Percentiles rank a stretch among this genome's conserved stretches.
These are phyloP conservation scores for Hippophae tibetana DNA, from an alignment of 306 rosid species.

Conservation along the genomic window DNA sequence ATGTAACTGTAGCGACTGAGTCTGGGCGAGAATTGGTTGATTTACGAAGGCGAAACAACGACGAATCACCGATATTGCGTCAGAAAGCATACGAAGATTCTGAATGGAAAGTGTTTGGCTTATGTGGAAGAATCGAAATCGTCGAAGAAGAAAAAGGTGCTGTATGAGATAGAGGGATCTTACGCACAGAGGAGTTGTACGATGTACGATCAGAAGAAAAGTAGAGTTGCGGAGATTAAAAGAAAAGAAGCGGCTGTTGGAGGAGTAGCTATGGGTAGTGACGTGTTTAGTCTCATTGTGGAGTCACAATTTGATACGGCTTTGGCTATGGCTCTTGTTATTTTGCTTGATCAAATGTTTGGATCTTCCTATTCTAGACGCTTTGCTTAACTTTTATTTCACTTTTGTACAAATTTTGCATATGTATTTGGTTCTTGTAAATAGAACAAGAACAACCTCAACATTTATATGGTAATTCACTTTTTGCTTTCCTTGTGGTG, in stretches of 20 bases:
- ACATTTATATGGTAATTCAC: no score
- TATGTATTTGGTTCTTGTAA: no score
- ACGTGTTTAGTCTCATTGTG: conserved; percentile 55
- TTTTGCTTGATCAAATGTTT: conserved; percentile 60
- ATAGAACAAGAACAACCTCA: no score
- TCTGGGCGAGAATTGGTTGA: conserved; percentile 52
- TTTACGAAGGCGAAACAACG: conserved; percentile 49
- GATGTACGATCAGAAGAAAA: conserved; percentile 38
- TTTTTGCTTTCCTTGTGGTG: no score
- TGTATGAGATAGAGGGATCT: conserved; percentile 55
- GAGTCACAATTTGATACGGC: conserved; percentile 46
- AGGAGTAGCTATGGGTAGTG: conserved; percentile 50
- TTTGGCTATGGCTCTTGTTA: conserved; percentile 56
- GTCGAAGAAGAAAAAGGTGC: not conserved
- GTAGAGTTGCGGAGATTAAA: conserved; percentile 58
- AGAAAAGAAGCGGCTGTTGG: conserved; percentile 45
- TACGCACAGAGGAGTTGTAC: conserved; percentile 47
- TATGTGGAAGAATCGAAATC: conserved; percentile 19
- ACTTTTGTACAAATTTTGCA: no score
- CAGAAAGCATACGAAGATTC: conserved; percentile 33
- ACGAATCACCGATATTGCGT: conserved; percentile 33
- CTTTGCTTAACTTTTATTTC: no score
- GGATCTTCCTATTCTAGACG: conserved; percentile 19
- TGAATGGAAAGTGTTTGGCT: conserved; percentile 42
- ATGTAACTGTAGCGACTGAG: conserved; percentile 33